Evolutionary conservation across 257 asterid genomes (phyloP).

Genomic region (Avicennia marina): DNA sequence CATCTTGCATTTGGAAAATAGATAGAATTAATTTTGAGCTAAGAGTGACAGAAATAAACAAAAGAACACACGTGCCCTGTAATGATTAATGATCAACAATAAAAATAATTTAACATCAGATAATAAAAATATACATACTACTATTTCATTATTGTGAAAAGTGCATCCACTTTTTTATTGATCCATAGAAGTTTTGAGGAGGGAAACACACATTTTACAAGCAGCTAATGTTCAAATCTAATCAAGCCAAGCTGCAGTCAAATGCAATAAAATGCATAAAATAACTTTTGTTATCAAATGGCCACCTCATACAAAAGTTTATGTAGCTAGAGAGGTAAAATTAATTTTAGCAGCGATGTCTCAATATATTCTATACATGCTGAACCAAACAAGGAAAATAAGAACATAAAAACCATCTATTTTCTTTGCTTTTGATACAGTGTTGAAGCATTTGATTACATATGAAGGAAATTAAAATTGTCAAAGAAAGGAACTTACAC

Average conservation of each 20-base stretch:
- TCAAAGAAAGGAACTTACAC: conserved; percentile 46
- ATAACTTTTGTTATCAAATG: too few species aligned
- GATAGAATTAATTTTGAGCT: conserved; percentile 17
- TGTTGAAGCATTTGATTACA: neutral
- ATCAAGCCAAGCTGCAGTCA: neutral
- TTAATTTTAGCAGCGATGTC: too few species aligned
- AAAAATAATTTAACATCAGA: neutral
- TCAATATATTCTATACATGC: too few species aligned
- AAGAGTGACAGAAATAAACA: conserved; percentile 10
- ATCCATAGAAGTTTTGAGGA: neutral
- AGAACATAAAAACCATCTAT: neutral
- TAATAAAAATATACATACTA: neutral
- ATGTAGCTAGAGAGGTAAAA: too few species aligned
- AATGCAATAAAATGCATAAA: neutral
- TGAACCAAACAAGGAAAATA: neutral
- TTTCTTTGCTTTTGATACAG: neutral
- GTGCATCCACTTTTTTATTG: neutral
- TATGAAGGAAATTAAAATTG: conserved; percentile 13
- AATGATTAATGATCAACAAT: neutral
- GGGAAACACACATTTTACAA: too few species aligned
- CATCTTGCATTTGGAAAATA: conserved; percentile 51
- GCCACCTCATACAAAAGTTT: neutral
- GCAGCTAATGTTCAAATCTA: neutral
- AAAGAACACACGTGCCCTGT: conserved; percentile 1
- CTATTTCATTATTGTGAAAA: neutral